phyloP scores from a whole-genome alignment of 176 grass and related monocot genomes.

The Phoenix roebelenii region DNA sequence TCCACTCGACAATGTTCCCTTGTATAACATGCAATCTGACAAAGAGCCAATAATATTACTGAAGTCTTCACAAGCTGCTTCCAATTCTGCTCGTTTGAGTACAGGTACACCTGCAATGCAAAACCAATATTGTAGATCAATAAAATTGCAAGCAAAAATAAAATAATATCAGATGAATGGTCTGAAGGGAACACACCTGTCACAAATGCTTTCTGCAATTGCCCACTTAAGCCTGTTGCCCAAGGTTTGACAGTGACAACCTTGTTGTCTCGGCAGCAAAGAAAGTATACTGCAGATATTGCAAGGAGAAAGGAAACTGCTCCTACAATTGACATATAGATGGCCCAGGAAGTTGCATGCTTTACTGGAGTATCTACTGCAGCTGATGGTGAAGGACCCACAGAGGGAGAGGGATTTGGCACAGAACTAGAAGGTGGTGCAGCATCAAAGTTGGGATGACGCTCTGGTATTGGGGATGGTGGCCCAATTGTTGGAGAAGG shows the following conservation, averaged over 20 bases:
- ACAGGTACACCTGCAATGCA: conserved; percentile 53
- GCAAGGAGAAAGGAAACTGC: conserved; percentile 35
- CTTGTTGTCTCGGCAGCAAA: conserved; percentile 49
- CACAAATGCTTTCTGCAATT: conserved; percentile 81
- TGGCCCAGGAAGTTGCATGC: conserved; percentile 20
- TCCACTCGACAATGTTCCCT: conserved; percentile 86
- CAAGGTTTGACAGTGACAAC: conserved; percentile 67
- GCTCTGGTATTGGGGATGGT: conserved; percentile 12
- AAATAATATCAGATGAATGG: neutral
- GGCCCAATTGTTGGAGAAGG: conserved; percentile 21
- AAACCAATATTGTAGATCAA: conserved; percentile 12
- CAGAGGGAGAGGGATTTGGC: neutral
- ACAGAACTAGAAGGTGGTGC: neutral
- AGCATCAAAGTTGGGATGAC: conserved; percentile 11
- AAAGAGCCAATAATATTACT: conserved; percentile 73
- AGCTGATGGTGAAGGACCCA: neutral
- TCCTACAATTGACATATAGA: conserved; percentile 20
- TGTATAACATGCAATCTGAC: conserved; percentile 58
- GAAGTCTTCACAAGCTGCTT: conserved; percentile 80
- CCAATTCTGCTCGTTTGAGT: conserved; percentile 61
- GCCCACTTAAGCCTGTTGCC: conserved; percentile 86
- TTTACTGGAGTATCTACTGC: neutral
- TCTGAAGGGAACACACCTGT: conserved; percentile 44
- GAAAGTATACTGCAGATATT: conserved; percentile 26
- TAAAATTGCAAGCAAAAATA: neutral